Evolutionary conservation across 1,284 basidiomycete species (phyloP), one percentile per base, ranked within the genome.

Genomic region (Puccinia hordei): DNA sequence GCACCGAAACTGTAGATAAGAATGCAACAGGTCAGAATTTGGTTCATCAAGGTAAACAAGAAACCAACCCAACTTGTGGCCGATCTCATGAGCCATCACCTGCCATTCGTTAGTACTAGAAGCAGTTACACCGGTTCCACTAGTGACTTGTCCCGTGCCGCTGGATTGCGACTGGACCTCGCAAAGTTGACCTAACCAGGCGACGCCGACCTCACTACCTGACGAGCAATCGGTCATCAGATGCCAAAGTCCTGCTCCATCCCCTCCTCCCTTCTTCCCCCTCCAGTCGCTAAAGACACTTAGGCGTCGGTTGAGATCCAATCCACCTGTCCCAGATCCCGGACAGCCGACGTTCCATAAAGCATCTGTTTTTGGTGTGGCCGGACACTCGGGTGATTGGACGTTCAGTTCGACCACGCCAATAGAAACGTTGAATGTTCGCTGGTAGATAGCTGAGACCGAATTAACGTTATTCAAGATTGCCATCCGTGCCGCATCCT

Each of bases 51-150:
- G 13, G 13, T 12, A 66, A n/a, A 17, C 35, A 33, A 24, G 22
- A 27, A 33, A n/a, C 27, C 15, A n/a, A 83, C 83, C 41, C 71
- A 73, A 85, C 82, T 83, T 83, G 82, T 86, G 84, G 65, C 86
- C 93, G 81, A 93, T 93, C 86, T 96, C 94, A 86, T 96, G 94
- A 24, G 93, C 89, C 53, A 95, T 89, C 83, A 92, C 90, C 86
- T 93, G 91, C 92, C 82, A 92, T 88, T 89, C 88, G 61, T 86
- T 87, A 49, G 85, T 83, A 5, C 87, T 86, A 33, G 90, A 88
- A 4, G 92, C 93, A 10, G 92, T 93, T 12, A 96, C 93, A 9
- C 90, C 93, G 0, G 93, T 93, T 4, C 94, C 93, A 35, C 57
- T 75, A 68, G 6, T 83, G 82, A 63, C 81, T 82, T 77, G 83